Base-by-base conservation (phyloP, 129 eudicot species). In the Flaveria trinervia region DNA sequence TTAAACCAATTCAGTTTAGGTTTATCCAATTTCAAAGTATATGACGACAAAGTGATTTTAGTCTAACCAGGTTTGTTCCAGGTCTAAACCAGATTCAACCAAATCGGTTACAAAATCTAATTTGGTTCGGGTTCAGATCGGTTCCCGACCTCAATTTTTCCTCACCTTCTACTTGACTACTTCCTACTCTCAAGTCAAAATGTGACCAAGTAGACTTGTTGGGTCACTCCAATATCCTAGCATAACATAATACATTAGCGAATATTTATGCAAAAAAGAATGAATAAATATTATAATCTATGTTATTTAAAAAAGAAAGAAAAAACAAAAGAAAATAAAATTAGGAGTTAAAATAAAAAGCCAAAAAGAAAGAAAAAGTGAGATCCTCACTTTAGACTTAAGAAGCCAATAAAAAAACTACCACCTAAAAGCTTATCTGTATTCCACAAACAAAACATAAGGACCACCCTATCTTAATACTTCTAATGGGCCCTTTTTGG, bases 361-460 rank as follows among this genome's bases (percentile, higher is more conserved):
- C 8, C 41, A 36, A 36, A 33, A 36, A 36, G 5, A 36, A 56
- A 55, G 62, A n/a, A 20, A 56, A 56, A 55, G 28, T 18, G 62
- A 9, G 9, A 56, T 56, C 30, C 30, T 11, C 28, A 55, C 62
- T 56, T 55, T 56, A 36, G 72, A 71, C 61, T 36, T 46, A 48
- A 50, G 77, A 71, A 78, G 45, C 44, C 55, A 54, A 28, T 48
- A 79, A 15, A 71, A 70, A 61, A 71, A 23, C 55, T 59, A 61
- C 56, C 71, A 71, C 66, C 45, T 60, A 65, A 80, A 39, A 11
- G n/a, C 26, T 54, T 23, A 72, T 41, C 23, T 80, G 79, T 73
- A 65, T 41, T 68, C 79, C 83, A 80, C 64, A 44, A 73, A 65
- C 45, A 68, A 64, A 44, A 73, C 41, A 36, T 36, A 80, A 30